Percentiles rank a stretch among this genome's conserved stretches.
Evolutionary conservation across 768 basidiomycete genomes (phyloP).

Genomic region (Tephrocybe sp.): DNA sequence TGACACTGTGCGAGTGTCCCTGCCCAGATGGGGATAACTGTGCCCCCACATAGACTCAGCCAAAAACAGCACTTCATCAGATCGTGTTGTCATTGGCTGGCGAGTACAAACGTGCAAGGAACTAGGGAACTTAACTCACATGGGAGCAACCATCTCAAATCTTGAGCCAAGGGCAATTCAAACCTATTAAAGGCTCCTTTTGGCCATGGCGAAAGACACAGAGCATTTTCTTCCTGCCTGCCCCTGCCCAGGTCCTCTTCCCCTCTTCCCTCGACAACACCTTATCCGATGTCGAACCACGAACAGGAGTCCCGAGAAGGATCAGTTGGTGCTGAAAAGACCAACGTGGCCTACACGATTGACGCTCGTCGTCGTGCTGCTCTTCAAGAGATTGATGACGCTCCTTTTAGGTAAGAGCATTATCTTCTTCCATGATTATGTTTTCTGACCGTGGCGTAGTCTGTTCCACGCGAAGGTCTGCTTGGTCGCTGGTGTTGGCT

Average conservation of each 20-base stretch:
- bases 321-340: conserved; percentile 27
- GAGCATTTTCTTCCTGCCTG: background rate
- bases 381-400: conserved; percentile 84
- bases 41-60: background rate
- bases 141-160: conserved; percentile 9
- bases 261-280: conserved; percentile 3
- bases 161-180: background rate
- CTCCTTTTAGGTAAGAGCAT: conserved; percentile 81
- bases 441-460: conserved; percentile 31
- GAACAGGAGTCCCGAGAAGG: conserved; percentile 38
- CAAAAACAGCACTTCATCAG: conserved; percentile 9
- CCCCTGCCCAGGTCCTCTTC: conserved; percentile 5
- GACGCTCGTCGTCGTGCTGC: conserved; percentile 79
- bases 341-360: conserved; percentile 42
- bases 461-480: conserved; percentile 87
- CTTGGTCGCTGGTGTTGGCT: conserved; percentile 75
- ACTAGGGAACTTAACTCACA: conserved; percentile 3
- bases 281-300: conserved; percentile 26
- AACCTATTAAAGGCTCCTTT: conserved; percentile 4
- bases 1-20: background rate
- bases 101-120: conserved; percentile 32
- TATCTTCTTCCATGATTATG: conserved; percentile 1
- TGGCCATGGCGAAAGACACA: background rate
- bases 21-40: background rate
- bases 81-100: conserved; percentile 26